Base-by-base conservation (phyloP, 2,329 filamentous ascomycete species). In the Didymella sp. region DNA sequence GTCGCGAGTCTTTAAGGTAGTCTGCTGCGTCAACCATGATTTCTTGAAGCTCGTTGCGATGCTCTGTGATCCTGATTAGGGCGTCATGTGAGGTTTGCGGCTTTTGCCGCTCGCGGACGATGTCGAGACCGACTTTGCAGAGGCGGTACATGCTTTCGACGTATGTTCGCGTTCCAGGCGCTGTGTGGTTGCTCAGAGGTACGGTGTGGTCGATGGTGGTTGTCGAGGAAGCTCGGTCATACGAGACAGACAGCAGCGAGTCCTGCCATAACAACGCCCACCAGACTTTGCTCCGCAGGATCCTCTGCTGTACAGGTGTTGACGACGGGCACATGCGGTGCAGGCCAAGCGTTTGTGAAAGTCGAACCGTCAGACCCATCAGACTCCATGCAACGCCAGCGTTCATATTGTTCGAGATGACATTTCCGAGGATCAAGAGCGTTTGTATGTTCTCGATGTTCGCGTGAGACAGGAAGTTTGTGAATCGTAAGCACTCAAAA, bases 191-290 rank as follows among this genome's bases (percentile, higher is more conserved):
- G 43, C 67, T 73, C 9, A 76, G 59, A 13, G 75, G 75, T 51
- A 75, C 70, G 15, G 78, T 75, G 61, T 77, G 73, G 68, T 84
- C 79, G 24, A 81, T 77, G 8, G 83, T 83, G 42, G 84, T 81
- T 6, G 83, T 83, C n/a, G 82, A 84, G 13, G 82, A 83, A 2
- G 84, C 84, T 33, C 85, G 76, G 64, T 88, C 85, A 64, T 87
- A 88, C 2, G 85, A 87, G 28, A 88, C 81, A 8, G 85, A 87
- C 22, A 88, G 80, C 43, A 87, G 78, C 53, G 84, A 86, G 63
- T 88, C 85, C 67, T 87, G 85, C 85, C 85, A 88, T 28, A 87
- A 79, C 61, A 87, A 80, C 2, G 84, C 84, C 85, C 85, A 88
- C 77, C 77, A 79, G 9, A 78, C 72, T 57, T 78, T 79, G 54